Base-by-base conservation (phyloP, 176 grass and related monocot genomes). In the Tuctoria greenei region DNA sequence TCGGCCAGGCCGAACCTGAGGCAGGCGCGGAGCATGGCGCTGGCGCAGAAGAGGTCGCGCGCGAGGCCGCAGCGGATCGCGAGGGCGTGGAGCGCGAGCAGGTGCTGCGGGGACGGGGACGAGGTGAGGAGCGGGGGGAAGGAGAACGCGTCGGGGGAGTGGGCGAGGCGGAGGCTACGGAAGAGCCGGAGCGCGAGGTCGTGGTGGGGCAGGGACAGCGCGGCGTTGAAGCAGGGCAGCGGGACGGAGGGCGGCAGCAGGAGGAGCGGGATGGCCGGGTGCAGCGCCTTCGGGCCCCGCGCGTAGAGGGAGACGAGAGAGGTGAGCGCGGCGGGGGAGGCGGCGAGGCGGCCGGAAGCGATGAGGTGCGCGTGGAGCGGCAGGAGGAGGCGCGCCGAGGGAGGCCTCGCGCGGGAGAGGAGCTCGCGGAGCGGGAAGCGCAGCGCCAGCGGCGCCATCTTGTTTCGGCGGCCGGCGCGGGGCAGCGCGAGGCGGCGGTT, bases 171-270 rank as follows among this genome's bases (percentile, higher is more conserved):
- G 83, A 86, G 69, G 69, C 65, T 64, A 69, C 59, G 27, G 78
- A 90, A 86, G 74, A 89, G 11, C 36, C n/a, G 52, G 62, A 89
- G 67, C 58, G 84, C 69, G 28, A 93, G 84, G 76, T 50, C 47
- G 56, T 86, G 79, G 56, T 86, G 79, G 40, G 85, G 87, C 7
- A 83, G 84, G 11, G 84, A 55, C 40, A 93, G 68, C 67, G 84
- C 73, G 25, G 91, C 78, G 65, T 93, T 93, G 84, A 78, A 90
- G 87, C 73, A 77, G 81, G 88, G 79, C 8, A 93, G 81, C 15
- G 81, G 86, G 8, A 63, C 45, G 6, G 64, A 5, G 14, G 67
- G 76, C 7, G 37, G 4, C 26, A 83, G 8, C 34, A 83, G 69
- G 58, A 86, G 76, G 67, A 31, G 75, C 42, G 60, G 81, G 58